Percentiles rank a stretch among this genome's conserved stretches.
Evolutionary conservation across 2,329 filamentous ascomycete genomes (phyloP).

Genomic region (Trichothecium sympodiale): DNA sequence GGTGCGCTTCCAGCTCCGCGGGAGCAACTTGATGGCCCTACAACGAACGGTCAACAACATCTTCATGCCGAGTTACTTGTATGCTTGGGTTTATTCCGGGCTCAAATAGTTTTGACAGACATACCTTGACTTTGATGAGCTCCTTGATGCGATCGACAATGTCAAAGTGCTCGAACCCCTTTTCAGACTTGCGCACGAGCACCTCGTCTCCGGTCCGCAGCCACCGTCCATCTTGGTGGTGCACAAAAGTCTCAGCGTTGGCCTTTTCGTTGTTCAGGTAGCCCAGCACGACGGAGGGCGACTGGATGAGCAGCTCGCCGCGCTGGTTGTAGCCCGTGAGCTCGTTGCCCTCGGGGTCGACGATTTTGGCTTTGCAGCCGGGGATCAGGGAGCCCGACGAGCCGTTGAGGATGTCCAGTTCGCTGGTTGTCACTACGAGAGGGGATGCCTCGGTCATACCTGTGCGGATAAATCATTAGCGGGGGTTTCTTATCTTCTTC

Average conservation of each 20-base stretch:
- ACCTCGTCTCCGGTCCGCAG: conserved; percentile 76
- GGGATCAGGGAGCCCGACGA: conserved; percentile 62
- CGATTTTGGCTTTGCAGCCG: conserved; percentile 50
- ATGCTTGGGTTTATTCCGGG: no score
- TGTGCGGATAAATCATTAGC: conserved; percentile 42
- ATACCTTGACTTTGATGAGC: conserved; percentile 64
- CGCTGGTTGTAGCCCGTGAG: conserved; percentile 55
- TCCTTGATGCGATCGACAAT: conserved; percentile 64
- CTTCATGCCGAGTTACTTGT: no score
- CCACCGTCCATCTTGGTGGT: conserved; percentile 53
- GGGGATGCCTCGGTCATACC: conserved; percentile 72
- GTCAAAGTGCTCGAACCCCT: conserved; percentile 65
- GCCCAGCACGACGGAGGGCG: conserved; percentile 62
- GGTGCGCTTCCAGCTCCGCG: conserved; percentile 62
- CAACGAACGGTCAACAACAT: no score
- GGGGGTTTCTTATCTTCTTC: no score
- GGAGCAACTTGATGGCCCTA: conserved; percentile 66
- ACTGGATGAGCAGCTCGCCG: conserved; percentile 69
- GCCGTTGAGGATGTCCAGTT: conserved; percentile 56
- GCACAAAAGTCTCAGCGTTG: conserved; percentile 61
- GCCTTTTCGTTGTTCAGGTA: conserved; percentile 77
- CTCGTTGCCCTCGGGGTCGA: conserved; percentile 54
- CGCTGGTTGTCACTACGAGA: conserved; percentile 49
- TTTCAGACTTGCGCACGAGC: conserved; percentile 46
- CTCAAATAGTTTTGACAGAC: no score